Evolutionary conservation across 169 alveolate species (phyloP).

Genomic region (Eimeria necatrix): DNA sequence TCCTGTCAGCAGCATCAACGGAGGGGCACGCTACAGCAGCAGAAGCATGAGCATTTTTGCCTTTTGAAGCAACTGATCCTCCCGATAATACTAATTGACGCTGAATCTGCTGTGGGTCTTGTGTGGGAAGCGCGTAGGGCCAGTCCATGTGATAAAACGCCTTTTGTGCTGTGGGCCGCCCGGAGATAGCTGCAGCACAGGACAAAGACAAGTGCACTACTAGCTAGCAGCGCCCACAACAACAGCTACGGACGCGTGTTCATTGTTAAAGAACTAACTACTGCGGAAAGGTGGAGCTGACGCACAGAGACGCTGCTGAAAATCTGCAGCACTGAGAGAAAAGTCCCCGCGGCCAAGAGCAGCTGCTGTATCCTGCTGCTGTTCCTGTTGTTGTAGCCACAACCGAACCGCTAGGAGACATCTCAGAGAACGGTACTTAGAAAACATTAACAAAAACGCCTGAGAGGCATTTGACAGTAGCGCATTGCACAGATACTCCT

Average conservation of each 20-base stretch:
- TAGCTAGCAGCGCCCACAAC: too few species aligned
- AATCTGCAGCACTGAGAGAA: neutral
- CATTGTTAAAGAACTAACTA: neutral
- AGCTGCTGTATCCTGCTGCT: neutral
- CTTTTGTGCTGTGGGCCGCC: neutral
- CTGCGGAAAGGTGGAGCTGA: neutral
- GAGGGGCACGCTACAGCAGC: neutral
- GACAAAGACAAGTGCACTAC: neutral
- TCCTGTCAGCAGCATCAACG: neutral
- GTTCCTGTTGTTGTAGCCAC: constrained; percentile 24
- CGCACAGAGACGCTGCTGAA: neutral
- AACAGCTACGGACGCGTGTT: too few species aligned
- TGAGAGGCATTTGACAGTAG: neutral
- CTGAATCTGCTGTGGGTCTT: neutral
- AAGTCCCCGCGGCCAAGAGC: constrained; percentile 27
- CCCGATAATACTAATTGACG: neutral
- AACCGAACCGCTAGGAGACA: constrained; percentile 24
- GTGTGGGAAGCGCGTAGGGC: neutral
- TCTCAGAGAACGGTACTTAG: neutral
- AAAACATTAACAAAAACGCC: neutral
- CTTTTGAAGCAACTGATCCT: neutral
- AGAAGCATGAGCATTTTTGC: neutral
- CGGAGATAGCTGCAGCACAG: neutral
- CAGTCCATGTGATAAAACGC: constrained; percentile 1
- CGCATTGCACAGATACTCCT: neutral